A percentile compares a stretch with the other conserved stretches of the same genome.
Conservation (phyloP, 73 alveolate species). For the Paramecium sonneborni region DNA sequence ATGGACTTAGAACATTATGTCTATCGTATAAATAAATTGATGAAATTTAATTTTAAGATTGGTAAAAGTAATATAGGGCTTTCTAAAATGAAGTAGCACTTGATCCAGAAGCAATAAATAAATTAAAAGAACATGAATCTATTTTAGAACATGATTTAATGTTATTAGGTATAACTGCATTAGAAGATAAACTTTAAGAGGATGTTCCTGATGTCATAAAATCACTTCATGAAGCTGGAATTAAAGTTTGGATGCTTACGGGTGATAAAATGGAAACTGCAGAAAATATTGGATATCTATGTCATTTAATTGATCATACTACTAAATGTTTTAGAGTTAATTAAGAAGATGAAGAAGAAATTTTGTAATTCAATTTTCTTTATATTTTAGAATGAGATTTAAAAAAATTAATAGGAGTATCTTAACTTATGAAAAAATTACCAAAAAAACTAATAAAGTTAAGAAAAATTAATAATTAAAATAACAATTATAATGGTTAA, state of each 20-base stretch:
- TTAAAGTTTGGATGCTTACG: slow-evolving; percentile 97
- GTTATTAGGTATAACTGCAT: slow-evolving; percentile 93
- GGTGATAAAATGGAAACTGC: slow-evolving; percentile 98
- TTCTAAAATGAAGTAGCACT: slow-evolving; percentile 27
- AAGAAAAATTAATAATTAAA: background rate
- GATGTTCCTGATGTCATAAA: slow-evolving; percentile 90
- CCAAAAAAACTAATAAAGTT: background rate
- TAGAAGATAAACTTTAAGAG: slow-evolving; percentile 94
- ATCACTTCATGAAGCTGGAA: slow-evolving; percentile 89
- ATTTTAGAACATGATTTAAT: slow-evolving; percentile 81
- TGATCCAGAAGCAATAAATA: slow-evolving; percentile 64
- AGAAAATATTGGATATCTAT: slow-evolving; percentile 91
- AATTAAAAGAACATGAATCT: slow-evolving; percentile 61
- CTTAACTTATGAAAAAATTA: slow-evolving; percentile 17
- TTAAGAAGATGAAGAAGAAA: slow-evolving; percentile 5
- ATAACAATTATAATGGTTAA: background rate
- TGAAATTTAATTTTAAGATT: slow-evolving; percentile 69
- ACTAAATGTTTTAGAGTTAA: slow-evolving; percentile 81
- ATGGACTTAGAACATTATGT: slow-evolving; percentile 94
- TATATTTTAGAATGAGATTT: background rate
- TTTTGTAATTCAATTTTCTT: background rate
- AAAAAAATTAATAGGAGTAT: background rate
- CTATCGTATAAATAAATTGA: slow-evolving; percentile 79
- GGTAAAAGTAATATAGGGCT: slow-evolving; percentile 77
- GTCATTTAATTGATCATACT: slow-evolving; percentile 81